Evolutionary conservation across 2,329 filamentous ascomycete genomes (phyloP).

Genomic region (Talaromyces sp.): DNA sequence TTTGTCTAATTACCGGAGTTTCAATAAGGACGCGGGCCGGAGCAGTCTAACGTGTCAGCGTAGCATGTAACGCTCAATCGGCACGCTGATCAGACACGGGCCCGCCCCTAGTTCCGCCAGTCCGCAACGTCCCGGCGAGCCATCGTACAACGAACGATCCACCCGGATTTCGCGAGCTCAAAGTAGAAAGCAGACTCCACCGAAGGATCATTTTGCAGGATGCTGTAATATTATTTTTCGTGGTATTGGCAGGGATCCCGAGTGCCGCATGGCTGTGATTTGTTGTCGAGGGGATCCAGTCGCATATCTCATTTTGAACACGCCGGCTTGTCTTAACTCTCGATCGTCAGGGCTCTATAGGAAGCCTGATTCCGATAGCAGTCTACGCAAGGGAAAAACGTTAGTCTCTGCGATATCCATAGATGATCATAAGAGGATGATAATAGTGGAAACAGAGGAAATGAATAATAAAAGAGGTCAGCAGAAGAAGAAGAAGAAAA

Average conservation of each 20-base stretch:
- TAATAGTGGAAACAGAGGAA: conserved; percentile 1
- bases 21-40: neutral
- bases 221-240: neutral
- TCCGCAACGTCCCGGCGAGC: neutral
- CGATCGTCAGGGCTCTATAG: conserved; percentile 31
- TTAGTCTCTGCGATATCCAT: conserved; percentile 18
- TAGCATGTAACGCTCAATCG: conserved; percentile 1
- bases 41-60: conserved; percentile 12
- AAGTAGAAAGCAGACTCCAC: conserved; percentile 9
- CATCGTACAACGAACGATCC: neutral
- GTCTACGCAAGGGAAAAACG: conserved; percentile 43
- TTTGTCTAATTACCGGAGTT: neutral
- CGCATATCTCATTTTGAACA: conserved; percentile 3
- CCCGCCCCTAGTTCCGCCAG: neutral
- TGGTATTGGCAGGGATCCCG: neutral
- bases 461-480: neutral
- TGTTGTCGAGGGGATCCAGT: neutral
- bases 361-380: conserved; percentile 49
- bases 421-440: conserved; percentile 1
- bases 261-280: conserved; percentile 7
- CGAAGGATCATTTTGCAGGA: conserved; percentile 5
- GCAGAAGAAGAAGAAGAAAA: neutral
- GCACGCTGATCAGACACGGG: conserved; percentile 5
- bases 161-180: neutral
- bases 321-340: conserved; percentile 1